Evolutionary conservation across 192 early-diverging fungal species (phyloP), one percentile per base, ranked within the genome.

Genomic region (Podila horticola): DNA sequence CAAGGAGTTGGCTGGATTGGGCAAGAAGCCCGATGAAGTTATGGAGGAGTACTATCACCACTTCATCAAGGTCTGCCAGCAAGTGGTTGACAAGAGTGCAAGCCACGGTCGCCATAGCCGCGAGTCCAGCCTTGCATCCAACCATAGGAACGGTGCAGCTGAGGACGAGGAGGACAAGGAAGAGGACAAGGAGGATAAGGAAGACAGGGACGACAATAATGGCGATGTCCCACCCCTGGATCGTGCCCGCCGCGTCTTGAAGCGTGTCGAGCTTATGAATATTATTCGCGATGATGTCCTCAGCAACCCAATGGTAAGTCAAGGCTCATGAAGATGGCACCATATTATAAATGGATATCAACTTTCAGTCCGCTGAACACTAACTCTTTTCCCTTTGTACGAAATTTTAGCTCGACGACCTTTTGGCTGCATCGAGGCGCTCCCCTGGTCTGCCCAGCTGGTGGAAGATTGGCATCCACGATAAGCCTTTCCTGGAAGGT

Each of bases 381-480:
- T 9, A 20, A 65, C 29, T 22, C 20, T 20, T 26, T 69, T 67
- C n/a, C 45, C 68, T 62, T 22, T 30, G 28, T 58, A 4, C 34
- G 34, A 36, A 36, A 36, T n/a, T 45, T 8, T 86, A 88, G 67
- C 62, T 90, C 24, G 82, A 86, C 22, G 73, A 67, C 10, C 74
- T 84, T 28, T 76, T 90, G 38, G 69, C 82, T 24, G 71, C 63
- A 13, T 83, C 88, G 8, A 82, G 86, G 26, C 85, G 87, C 12
- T 86, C 88, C 19, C 86, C 84, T 29, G 86, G 86, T n/a, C 58
- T 90, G 36, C 89, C 89, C 17, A 92, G 88, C 45, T 95, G 94
- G 94, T 95, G 94, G 94, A 84, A 82, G 33, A 83, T 90, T 45
- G 85, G 89, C 19, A 83, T 87, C 15, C 89, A 93, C 63, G 94